Base-by-base conservation (phyloP, 1,284 basidiomycete genomes). In the Ganoderma sp. region DNA sequence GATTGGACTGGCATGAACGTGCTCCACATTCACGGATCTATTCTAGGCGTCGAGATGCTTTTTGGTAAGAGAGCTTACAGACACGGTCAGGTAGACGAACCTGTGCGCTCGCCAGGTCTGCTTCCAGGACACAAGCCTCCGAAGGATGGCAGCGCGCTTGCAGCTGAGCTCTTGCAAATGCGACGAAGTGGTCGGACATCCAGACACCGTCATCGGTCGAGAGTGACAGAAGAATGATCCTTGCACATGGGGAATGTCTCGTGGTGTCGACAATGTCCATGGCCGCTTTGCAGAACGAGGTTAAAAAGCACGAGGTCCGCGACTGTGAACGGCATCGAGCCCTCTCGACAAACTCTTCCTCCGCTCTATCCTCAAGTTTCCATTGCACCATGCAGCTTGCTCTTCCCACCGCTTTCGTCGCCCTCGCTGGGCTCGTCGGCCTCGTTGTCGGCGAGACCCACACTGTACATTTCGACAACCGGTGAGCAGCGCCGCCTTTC, bases 381-480 rank as follows among this genome's bases (percentile, higher is more conserved):
- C n/a, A 19, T 25, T 8, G 6, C 59, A 70, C 67, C 57, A 81
- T 81, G 80, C 73, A 78, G 66, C 67, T 75, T 72, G 76, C 78
- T 50, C 67, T 80, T 74, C 60, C 77, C 73, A 66, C 73, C 64
- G 69, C 75, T 66, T 70, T 70, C 61, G 41, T 79, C 65, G 71
- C 75, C 65, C 61, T 71, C 59, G 65, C 76, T 63, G 63, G 78
- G 57, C 66, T 76, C 59, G 71, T 73, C 65, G 70, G 74, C 41
- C 66, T 71, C n/a, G 79, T 75, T 41, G 73, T 72, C 15, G 79
- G 80, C 10, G 81, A 82, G 67, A 66, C 75, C 14, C 81, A 82
- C 71, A 82, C 77, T 52, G 73, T 82, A 59, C 69, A 73, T 25
- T 82, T 82, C 58, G 67, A 77, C 45, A 82, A 82, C 74, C 71